Percentiles rank a stretch among this genome's conserved stretches.
Evolutionary conservation across 2,329 filamentous ascomycete genomes (phyloP).

Genomic region (Chaetomium globosum): DNA sequence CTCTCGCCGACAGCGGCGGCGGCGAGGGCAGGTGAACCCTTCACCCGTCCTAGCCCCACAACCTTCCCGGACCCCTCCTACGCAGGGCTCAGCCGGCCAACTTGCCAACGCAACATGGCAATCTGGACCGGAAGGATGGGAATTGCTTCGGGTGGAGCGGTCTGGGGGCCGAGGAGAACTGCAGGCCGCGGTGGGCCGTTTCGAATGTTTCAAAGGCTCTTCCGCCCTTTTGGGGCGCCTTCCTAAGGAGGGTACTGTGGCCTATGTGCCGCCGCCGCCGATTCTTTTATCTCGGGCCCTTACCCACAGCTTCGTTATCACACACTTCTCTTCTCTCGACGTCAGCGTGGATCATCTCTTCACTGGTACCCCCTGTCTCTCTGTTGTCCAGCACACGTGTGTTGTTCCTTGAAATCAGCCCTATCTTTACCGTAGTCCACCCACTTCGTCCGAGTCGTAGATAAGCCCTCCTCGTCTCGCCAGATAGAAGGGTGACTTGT

Average conservation of each 20-base stretch:
- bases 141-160: slow-evolving; percentile 15
- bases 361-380: slow-evolving; percentile 7
- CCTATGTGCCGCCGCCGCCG: not conserved
- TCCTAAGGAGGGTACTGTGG: too few relatives aligned
- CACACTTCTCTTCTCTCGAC: slow-evolving; percentile 6
- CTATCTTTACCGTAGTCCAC: not conserved
- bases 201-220: not conserved
- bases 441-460: not conserved
- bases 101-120: not conserved
- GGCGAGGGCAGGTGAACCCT: not conserved
- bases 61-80: not conserved
- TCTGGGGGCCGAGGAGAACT: slow-evolving; percentile 5
- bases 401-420: not conserved
- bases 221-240: not conserved
- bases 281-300: slow-evolving; percentile 1
- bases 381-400: not conserved
- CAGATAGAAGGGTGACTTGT: not conserved
- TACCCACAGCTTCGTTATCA: not conserved
- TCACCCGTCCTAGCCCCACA: slow-evolving; percentile 6
- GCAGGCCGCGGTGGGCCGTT: not conserved
- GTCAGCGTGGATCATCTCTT: slow-evolving; percentile 2
- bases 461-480: slow-evolving; percentile 5
- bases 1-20: slow-evolving; percentile 14
- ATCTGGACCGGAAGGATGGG: not conserved
- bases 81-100: not conserved